Percentiles rank a stretch among this genome's conserved stretches.
phyloP scores from a whole-genome alignment of 31 red algal species.

The Asparagopsis taxiformis region DNA sequence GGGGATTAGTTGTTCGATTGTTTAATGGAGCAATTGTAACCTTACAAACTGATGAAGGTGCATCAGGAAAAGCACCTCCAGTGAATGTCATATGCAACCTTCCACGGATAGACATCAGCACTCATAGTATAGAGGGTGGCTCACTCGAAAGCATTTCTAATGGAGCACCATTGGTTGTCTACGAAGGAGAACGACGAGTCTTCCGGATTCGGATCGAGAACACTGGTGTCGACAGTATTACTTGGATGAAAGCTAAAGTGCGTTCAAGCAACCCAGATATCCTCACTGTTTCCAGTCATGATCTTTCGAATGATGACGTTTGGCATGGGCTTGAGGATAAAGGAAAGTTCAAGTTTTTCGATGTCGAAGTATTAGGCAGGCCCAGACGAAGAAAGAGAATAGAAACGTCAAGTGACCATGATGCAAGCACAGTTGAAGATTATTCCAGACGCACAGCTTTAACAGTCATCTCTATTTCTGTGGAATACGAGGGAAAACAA shows the following conservation, averaged over 20 bases:
- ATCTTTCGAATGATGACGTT: constrained; percentile 16
- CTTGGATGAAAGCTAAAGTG: constrained; percentile 23
- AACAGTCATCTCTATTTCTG: constrained; percentile 28
- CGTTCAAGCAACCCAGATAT: constrained; percentile 32
- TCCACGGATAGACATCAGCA: constrained; percentile 26
- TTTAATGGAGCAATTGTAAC: constrained; percentile 49
- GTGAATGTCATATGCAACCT: constrained; percentile 39
- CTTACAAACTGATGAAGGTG: constrained; percentile 7
- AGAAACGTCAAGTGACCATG: too few relatives aligned
- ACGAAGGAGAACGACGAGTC: constrained; percentile 28
- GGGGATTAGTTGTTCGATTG: constrained; percentile 42
- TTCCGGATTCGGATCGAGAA: constrained; percentile 50
- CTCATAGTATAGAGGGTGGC: constrained; percentile 36
- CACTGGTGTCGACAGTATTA: constrained; percentile 28
- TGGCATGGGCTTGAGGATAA: constrained; percentile 29
- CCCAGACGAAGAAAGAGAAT: background rate
- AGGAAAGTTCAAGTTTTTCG: constrained; percentile 30
- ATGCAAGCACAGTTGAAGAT: too few relatives aligned
- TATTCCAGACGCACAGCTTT: background rate
- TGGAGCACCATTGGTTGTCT: constrained; percentile 26
- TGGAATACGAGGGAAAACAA: constrained; percentile 37
- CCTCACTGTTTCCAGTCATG: constrained; percentile 15
- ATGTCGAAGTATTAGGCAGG: constrained; percentile 35
- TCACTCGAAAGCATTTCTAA: constrained; percentile 24
- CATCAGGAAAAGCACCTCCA: background rate